Evolutionary conservation across 164 flowering plant genomes (phyloP).

Genomic region (Berberis thunbergii): DNA sequence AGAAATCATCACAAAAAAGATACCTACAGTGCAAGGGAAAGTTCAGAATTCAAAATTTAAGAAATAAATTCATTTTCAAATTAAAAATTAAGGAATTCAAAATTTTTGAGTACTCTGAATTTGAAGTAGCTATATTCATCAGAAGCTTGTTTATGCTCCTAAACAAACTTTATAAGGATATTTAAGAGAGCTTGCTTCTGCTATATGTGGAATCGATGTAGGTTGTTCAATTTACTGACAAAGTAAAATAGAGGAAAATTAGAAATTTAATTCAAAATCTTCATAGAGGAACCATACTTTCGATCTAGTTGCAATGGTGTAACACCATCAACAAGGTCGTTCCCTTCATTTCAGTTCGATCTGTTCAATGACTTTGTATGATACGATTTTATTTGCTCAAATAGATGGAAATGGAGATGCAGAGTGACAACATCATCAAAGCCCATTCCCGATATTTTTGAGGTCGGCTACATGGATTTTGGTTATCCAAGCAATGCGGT

Average conservation of each 20-base stretch:
- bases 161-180: slow-evolving; percentile 96
- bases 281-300: no score
- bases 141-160: slow-evolving; percentile 96
- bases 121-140: slow-evolving; percentile 86
- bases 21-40: slow-evolving; percentile 40
- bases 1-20: slow-evolving; percentile 91
- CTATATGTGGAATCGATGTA: slow-evolving; percentile 95
- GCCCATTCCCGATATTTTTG: no score
- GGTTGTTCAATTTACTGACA: slow-evolving; percentile 93
- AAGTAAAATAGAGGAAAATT: background rate
- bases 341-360: no score
- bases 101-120: slow-evolving; percentile 53
- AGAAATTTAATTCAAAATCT: background rate
- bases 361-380: no score
- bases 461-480: no score
- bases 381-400: no score
- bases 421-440: no score
- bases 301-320: no score
- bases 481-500: no score
- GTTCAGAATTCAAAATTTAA: slow-evolving; percentile 1
- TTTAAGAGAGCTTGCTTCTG: slow-evolving; percentile 88
- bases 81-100: slow-evolving; percentile 4
- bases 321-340: no score
- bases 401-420: no score
- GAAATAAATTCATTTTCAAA: background rate